Percentiles rank a stretch among this genome's conserved stretches.
Conservation (phyloP, 148 eudicot genomes). For the Pharnaceum exiguum region DNA sequence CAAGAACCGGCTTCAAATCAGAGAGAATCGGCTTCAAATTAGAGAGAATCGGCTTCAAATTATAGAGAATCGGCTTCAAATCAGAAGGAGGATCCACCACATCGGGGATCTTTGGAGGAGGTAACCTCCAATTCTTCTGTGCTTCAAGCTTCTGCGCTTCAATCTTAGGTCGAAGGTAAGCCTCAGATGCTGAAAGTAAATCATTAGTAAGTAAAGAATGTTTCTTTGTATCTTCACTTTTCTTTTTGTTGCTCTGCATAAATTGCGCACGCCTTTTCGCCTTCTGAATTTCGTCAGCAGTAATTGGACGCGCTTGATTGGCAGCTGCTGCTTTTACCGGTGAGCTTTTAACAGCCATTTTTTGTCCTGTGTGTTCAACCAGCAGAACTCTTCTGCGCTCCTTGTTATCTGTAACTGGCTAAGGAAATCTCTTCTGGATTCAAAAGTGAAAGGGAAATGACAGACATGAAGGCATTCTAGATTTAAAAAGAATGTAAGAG, state of each 20-base stretch:
- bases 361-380: constrained; percentile 95
- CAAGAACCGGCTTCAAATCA: constrained; percentile 30
- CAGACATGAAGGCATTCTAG: no score
- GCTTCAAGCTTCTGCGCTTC: constrained; percentile 64
- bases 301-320: constrained; percentile 77
- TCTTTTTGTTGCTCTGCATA: constrained; percentile 53
- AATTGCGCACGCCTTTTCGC: constrained; percentile 89
- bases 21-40: constrained; percentile 29
- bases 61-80: constrained; percentile 30
- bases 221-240: constrained; percentile 41
- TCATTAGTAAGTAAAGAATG: constrained; percentile 37
- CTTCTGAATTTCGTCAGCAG: constrained; percentile 96
- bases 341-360: constrained; percentile 43
- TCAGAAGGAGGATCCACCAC: constrained; percentile 30
- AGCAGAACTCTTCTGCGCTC: constrained; percentile 86
- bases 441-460: no score
- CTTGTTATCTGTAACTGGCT: constrained; percentile 57
- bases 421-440: constrained; percentile 40
- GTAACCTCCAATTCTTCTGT: constrained; percentile 40
- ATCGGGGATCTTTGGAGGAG: constrained; percentile 30
- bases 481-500: no score
- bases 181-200: constrained; percentile 42
- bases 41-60: constrained; percentile 28
- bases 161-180: constrained; percentile 44
- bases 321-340: constrained; percentile 44